phyloP scores from a whole-genome alignment of 352 stramenopile genomes.

The Phytophthora ohioensis region DNA sequence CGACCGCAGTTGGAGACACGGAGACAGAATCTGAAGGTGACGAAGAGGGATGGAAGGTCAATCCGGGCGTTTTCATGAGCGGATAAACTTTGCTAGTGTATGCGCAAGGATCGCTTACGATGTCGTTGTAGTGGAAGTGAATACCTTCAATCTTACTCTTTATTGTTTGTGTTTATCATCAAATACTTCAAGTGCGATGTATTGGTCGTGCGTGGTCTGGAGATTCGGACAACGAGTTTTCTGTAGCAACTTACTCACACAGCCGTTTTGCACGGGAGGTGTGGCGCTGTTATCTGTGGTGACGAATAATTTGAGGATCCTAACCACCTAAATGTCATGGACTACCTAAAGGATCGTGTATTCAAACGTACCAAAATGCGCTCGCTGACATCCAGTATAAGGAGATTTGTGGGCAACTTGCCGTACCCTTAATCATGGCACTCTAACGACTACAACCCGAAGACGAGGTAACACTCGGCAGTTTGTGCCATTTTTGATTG shows the following conservation, averaged over 20 bases:
- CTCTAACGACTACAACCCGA: too few species aligned
- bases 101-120: too few species aligned
- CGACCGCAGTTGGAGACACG: not conserved
- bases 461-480: too few species aligned
- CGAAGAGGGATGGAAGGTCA: not conserved
- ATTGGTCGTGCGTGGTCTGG: too few species aligned
- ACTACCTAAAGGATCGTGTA: not conserved
- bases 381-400: not conserved
- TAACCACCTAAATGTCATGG: not conserved
- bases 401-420: not conserved
- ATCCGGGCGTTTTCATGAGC: slow-evolving; percentile 10
- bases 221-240: too few species aligned
- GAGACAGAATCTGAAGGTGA: not conserved
- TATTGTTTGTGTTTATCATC: too few species aligned
- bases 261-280: too few species aligned
- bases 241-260: too few species aligned
- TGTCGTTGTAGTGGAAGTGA: too few species aligned
- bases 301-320: not conserved
- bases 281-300: not conserved
- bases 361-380: not conserved
- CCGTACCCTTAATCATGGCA: not conserved
- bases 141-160: too few species aligned
- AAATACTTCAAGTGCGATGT: too few species aligned
- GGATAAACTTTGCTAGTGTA: not conserved
- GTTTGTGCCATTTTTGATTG: slow-evolving; percentile 1